phyloP scores from a whole-genome alignment of 768 basidiomycete species.

The Rhizopogon vesiculosus region DNA sequence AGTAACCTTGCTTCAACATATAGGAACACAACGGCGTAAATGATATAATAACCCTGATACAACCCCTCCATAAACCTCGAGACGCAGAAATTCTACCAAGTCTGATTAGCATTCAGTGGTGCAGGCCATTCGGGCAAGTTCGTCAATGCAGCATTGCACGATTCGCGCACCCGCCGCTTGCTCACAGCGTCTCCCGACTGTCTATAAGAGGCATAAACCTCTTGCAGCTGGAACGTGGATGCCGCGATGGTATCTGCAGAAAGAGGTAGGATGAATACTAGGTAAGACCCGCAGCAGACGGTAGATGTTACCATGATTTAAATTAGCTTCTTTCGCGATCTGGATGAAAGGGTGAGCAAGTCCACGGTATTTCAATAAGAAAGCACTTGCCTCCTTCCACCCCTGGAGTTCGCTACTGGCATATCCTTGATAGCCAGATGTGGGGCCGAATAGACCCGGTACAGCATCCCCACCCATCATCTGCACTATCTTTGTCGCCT shows the following conservation, averaged over 20 bases:
- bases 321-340: constrained; percentile 54
- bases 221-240: constrained; percentile 70
- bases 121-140: constrained; percentile 75
- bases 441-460: constrained; percentile 18
- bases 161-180: constrained; percentile 72
- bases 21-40: neutral
- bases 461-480: constrained; percentile 39
- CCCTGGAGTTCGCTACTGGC: constrained; percentile 46
- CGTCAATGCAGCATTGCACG: constrained; percentile 69
- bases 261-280: neutral
- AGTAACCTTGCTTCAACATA: neutral
- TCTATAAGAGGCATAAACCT: constrained; percentile 68
- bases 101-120: constrained; percentile 13
- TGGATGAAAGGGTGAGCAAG: constrained; percentile 18
- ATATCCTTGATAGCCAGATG: constrained; percentile 35
- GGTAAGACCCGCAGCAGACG: neutral
- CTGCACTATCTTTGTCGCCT: constrained; percentile 44
- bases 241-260: constrained; percentile 48
- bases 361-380: constrained; percentile 3
- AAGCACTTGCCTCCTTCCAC: constrained; percentile 50
- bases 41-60: neutral
- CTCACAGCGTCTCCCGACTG: constrained; percentile 69
- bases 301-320: constrained; percentile 41
- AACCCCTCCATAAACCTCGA: neutral
- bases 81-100: neutral